Evolutionary conservation across 73 alveolate species (phyloP), one percentile per base, ranked within the genome.

Genomic region (Uronychia binucleata): DNA sequence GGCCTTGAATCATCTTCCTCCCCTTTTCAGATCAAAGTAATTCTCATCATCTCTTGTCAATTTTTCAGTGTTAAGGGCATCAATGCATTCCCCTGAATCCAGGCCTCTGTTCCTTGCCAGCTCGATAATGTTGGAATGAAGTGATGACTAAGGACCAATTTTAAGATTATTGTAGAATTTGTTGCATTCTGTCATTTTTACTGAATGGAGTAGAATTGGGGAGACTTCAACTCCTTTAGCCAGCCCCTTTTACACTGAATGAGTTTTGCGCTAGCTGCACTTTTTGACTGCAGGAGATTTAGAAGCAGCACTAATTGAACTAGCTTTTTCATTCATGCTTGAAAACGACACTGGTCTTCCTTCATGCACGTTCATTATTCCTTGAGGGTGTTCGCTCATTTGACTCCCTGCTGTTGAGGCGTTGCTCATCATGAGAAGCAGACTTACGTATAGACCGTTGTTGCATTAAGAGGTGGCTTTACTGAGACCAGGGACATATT

Each of bases 311-410:
- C 67, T 46, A 5, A 46, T 46, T 46, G 67, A 46, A 46, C n/a
- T 19, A 11, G 67, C 67, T 46, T 46, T 46, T 19, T 46, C 67
- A 46, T 46, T 5, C 67, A 46, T 46, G 19, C 67, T 46, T 46
- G 67, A 46, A 46, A 46, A 46, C 67, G 67, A 46, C n/a, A 46
- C 19, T 46, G 67, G 67, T 46, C 67, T 46, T 46, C 67, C 67
- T 11, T 46, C 67, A 11, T 46, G 19, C 5, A 46, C 19, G 5
- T 46, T 46, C 19, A 19, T 46, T 11, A 46, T 5, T 46, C n/a
- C 67, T 46, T 46, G 67, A 46, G 67, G n/a, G 19, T 5, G n/a
- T 46, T 46, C 67, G 19, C 67, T 46, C 19, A 46, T 46, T 46
- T 46, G 19, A 19, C 67, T 19, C 67, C n/a, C n/a, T n/a, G n/a